Evolutionary conservation across 164 flowering plant species (phyloP).

Genomic region (Platanus orientalis): DNA sequence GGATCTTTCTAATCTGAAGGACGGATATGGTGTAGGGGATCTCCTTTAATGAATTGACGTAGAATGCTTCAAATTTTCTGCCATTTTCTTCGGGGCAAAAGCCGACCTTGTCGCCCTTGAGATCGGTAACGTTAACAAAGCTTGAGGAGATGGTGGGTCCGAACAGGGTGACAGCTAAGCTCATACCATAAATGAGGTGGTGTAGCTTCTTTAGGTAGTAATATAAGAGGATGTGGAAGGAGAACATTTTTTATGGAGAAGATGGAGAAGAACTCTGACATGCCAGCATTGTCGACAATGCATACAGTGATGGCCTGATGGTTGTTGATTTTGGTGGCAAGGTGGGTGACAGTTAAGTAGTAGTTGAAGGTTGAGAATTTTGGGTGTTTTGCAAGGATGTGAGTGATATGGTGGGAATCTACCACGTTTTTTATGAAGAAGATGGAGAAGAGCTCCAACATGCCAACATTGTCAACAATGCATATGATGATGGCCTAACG

Average conservation of each 20-base stretch:
- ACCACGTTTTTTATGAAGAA: no score
- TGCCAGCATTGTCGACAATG: constrained; percentile 70
- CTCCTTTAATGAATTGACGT: constrained; percentile 66
- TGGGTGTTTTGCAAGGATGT: constrained; percentile 66
- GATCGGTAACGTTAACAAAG: constrained; percentile 70
- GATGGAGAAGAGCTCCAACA: no score
- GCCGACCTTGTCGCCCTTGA: constrained; percentile 70
- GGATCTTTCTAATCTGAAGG: constrained; percentile 62
- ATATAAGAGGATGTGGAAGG: constrained; percentile 72
- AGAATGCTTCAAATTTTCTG: constrained; percentile 39
- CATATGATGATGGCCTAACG: no score
- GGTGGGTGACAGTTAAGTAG: constrained; percentile 66
- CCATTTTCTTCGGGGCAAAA: constrained; percentile 49
- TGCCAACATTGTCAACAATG: no score
- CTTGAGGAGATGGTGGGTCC: constrained; percentile 67
- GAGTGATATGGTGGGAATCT: constrained; percentile 74
- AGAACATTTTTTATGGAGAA: constrained; percentile 58
- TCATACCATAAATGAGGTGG: constrained; percentile 59
- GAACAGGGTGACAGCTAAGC: constrained; percentile 55
- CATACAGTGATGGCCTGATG: constrained; percentile 76
- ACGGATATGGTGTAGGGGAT: constrained; percentile 76
- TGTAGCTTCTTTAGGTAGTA: constrained; percentile 88
- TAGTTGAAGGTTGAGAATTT: constrained; percentile 81
- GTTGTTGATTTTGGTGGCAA: constrained; percentile 76
- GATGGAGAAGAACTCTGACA: constrained; percentile 51